Evolutionary conservation across 2,329 filamentous ascomycete species (phyloP), one percentile per base, ranked within the genome.

Genomic region (Ascochyta lentis): DNA sequence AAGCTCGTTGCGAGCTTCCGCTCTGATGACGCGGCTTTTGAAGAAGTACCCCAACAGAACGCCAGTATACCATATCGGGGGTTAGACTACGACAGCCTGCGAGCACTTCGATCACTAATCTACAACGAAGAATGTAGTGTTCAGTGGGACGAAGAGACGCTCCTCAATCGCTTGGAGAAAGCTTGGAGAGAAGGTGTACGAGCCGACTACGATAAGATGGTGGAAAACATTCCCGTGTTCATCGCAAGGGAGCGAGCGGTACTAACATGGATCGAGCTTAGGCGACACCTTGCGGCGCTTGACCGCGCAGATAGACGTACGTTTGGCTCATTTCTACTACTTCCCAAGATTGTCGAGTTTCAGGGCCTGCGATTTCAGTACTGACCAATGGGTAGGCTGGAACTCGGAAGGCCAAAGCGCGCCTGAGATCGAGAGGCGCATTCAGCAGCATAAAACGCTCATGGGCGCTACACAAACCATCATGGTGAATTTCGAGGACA

Each of bases 251-350:
- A 74, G 49, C 65, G 71, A 24, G 71, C 70, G 7, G 68, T 74
- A 39, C 52, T 74, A 23, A 72, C 69, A 12, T 74, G 72, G 72
- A 67, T 74, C 35, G 72, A 74, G 45, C 60, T 74, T 13, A 68
- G 66, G 49, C 60, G 71, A 37, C 71, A 74, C 46, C 52, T 74
- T 31, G 69, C 70, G 49, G 71, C 72, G 33, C 67, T 74, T 31
- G 65, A 70, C 31, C 68, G 70, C 49, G 70, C 70, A 42, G 68
- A 68, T 27, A 64, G 65, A 57, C 65, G 71, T 74, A 68, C 19
- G 71, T 66, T 50, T 38, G 27, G 27, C n/a, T 33, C 42, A 33
- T 47, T 45, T 31, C 37, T 50, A 50, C 46, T 37, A 10, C 44
- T 43, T 33, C 19, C 29, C 34, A 10, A 38, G 9, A 26, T 31